Evolutionary conservation across 371 early-diverging fungal genomes (phyloP).

Genomic region (Mortierella sp.): DNA sequence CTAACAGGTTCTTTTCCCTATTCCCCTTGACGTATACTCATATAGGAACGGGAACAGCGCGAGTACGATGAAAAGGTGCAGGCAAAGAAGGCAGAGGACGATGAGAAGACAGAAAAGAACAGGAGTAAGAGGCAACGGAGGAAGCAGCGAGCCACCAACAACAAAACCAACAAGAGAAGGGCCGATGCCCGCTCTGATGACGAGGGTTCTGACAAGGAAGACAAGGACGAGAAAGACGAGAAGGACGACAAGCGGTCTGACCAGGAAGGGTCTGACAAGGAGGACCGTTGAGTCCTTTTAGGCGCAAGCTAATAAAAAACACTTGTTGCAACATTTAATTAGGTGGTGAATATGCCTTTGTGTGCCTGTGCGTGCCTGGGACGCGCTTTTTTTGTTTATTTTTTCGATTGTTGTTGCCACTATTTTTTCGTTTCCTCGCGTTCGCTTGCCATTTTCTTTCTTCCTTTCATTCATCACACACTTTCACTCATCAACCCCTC

Average conservation of each 20-base stretch:
- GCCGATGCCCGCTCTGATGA: slow-evolving; percentile 6
- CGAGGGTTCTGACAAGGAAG: slow-evolving; percentile 1
- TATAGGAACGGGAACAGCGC: slow-evolving; percentile 62
- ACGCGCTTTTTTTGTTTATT: slow-evolving; percentile 35
- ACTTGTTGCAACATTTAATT: background rate
- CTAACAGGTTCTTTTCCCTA: background rate
- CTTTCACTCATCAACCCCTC: background rate
- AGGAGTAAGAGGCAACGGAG: slow-evolving; percentile 88
- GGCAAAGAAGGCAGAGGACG: slow-evolving; percentile 74
- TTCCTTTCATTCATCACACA: background rate
- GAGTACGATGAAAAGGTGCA: slow-evolving; percentile 74
- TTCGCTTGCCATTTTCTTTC: background rate
- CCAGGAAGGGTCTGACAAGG: slow-evolving; percentile 23
- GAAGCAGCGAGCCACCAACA: slow-evolving; percentile 59
- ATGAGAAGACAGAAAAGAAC: slow-evolving; percentile 88
- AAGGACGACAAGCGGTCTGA: slow-evolving; percentile 27
- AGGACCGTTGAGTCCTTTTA: background rate
- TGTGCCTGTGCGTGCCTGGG: slow-evolving; percentile 14
- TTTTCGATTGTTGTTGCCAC: background rate
- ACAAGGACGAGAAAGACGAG: slow-evolving; percentile 3
- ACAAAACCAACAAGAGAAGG: slow-evolving; percentile 37
- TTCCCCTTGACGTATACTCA: background rate
- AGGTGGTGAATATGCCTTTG: background rate
- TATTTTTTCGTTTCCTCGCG: slow-evolving; percentile 4
- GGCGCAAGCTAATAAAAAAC: background rate